Conservation (phyloP, 2,329 filamentous ascomycete species). For the Cladobotryum mycophilum region DNA sequence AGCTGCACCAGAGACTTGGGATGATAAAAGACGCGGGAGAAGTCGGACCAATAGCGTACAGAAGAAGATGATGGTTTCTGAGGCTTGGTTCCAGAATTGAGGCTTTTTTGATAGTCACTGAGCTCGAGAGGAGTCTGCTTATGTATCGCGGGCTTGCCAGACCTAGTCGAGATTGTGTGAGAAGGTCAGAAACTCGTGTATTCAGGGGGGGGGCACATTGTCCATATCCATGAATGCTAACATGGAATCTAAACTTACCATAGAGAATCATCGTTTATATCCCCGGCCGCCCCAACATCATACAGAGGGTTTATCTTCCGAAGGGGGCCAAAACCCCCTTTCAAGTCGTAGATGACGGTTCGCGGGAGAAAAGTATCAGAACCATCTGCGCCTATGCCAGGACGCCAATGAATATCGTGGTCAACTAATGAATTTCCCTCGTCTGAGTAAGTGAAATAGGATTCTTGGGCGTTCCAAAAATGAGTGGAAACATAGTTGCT, state of each 20-base stretch:
- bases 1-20: slow-evolving; percentile 82
- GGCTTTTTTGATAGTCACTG: slow-evolving; percentile 70
- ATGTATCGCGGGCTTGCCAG: slow-evolving; percentile 61
- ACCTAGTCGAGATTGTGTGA: slow-evolving; percentile 38
- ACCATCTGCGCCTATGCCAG: slow-evolving; percentile 75
- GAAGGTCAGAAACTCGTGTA: neutral
- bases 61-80: slow-evolving; percentile 59
- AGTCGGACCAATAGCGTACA: slow-evolving; percentile 97
- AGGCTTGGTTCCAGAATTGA: slow-evolving; percentile 66
- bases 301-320: slow-evolving; percentile 86
- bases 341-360: slow-evolving; percentile 89
- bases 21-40: slow-evolving; percentile 86
- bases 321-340: slow-evolving; percentile 85
- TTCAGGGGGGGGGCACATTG: neutral
- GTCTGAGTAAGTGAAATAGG: slow-evolving; percentile 82
- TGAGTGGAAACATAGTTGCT: slow-evolving; percentile 93
- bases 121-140: slow-evolving; percentile 60
- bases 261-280: slow-evolving; percentile 26
- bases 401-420: slow-evolving; percentile 74
- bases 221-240: neutral
- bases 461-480: slow-evolving; percentile 98
- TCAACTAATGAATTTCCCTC: slow-evolving; percentile 28
- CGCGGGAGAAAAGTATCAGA: slow-evolving; percentile 88
- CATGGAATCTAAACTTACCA: slow-evolving; percentile 24
- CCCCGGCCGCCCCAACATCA: slow-evolving; percentile 39